Conservation (phyloP, 1,284 basidiomycete genomes). For the Pseudozyma pruni region DNA sequence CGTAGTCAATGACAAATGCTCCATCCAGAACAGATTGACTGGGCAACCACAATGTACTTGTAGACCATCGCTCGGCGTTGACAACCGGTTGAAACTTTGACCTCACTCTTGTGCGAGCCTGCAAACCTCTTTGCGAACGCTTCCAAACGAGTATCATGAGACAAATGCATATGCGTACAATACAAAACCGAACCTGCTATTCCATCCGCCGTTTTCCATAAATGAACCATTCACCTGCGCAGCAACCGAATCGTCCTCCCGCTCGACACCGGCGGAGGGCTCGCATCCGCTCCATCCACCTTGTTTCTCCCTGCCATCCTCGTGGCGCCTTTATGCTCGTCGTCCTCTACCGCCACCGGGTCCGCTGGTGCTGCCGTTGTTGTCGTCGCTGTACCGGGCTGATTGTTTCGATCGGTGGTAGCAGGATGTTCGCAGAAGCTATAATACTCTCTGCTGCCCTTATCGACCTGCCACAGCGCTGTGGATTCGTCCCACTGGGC, state of each 20-base stretch:
- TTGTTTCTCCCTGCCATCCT: slow-evolving; percentile 15
- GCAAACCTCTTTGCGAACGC: no score
- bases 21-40: no score
- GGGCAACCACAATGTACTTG: slow-evolving; percentile 18
- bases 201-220: no score
- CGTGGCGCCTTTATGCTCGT: slow-evolving; percentile 28
- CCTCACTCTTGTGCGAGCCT: no score
- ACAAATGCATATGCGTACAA: neutral
- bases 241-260: slow-evolving; percentile 22
- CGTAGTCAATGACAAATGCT: slow-evolving; percentile 3
- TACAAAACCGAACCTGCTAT: no score
- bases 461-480: slow-evolving; percentile 52
- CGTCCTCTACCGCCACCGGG: neutral
- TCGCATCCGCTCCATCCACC: slow-evolving; percentile 9
- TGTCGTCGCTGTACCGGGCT: slow-evolving; percentile 1
- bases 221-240: slow-evolving; percentile 10
- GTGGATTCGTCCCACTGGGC: slow-evolving; percentile 59
- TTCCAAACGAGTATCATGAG: no score
- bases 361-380: neutral
- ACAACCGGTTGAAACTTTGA: no score
- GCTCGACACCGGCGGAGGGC: slow-evolving; percentile 14
- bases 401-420: slow-evolving; percentile 21
- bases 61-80: slow-evolving; percentile 15
- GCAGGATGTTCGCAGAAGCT: slow-evolving; percentile 32
- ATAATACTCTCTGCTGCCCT: slow-evolving; percentile 47